Evolutionary conservation across 192 early-diverging fungal genomes (phyloP).

Genomic region (Kappamyces sp.): DNA sequence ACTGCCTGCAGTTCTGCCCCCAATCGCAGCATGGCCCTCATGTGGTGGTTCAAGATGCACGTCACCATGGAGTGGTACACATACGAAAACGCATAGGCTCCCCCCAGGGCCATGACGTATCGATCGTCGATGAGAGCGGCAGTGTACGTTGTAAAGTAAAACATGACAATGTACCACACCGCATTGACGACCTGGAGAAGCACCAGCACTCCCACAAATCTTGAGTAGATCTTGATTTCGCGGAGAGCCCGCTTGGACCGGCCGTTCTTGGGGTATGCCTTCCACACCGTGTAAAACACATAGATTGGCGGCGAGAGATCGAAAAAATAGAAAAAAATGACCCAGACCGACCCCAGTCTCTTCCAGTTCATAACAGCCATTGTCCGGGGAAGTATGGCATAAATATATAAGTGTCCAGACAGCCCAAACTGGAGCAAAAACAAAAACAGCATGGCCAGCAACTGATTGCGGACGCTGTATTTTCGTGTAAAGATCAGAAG

Average conservation of each 20-base stretch:
- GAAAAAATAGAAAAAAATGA: conserved; percentile 2
- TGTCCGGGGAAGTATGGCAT: not conserved
- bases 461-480: not conserved
- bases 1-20: not conserved
- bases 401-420: not conserved
- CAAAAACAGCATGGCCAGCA: not conserved
- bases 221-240: not conserved
- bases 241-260: not conserved
- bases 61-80: conserved; percentile 5
- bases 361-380: not conserved
- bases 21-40: not conserved
- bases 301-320: conserved; percentile 1
- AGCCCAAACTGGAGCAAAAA: conserved; percentile 5
- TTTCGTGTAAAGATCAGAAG: conserved; percentile 6
- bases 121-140: not conserved
- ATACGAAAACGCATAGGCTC: conserved; percentile 3
- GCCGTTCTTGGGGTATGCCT: not conserved
- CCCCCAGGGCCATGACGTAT: not conserved
- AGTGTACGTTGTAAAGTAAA: conserved; percentile 1
- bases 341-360: not conserved
- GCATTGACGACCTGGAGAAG: conserved; percentile 13
- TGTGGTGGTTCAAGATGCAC: not conserved
- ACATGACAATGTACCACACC: conserved; percentile 1
- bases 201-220: not conserved
- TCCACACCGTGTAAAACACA: not conserved